Evolutionary conservation across 306 rosid genomes (phyloP).

Genomic region (Cicer bijugum): DNA sequence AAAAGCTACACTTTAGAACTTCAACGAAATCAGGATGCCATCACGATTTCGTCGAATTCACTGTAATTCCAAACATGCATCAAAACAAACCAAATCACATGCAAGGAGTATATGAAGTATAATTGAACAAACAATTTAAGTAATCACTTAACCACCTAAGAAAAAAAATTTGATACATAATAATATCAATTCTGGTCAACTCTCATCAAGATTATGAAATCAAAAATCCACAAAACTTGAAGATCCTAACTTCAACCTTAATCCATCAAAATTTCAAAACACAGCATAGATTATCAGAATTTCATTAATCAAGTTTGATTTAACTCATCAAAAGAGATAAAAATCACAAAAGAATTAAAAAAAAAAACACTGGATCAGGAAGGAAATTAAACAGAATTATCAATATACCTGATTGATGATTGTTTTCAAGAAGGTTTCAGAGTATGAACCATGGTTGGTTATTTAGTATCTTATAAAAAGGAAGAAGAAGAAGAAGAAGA

Average conservation of each 20-base stretch:
- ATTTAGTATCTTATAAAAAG: background rate
- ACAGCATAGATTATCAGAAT: slow-evolving; percentile 34
- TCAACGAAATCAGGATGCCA: no score
- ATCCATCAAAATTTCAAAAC: slow-evolving; percentile 31
- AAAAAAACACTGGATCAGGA: slow-evolving; percentile 20
- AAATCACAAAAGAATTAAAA: slow-evolving; percentile 9
- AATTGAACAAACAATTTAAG: slow-evolving; percentile 22
- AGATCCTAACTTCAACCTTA: slow-evolving; percentile 20
- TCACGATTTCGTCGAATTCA: no score
- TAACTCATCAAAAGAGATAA: background rate
- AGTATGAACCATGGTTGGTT: slow-evolving; percentile 44
- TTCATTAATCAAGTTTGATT: slow-evolving; percentile 25
- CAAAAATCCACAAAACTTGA: slow-evolving; percentile 31
- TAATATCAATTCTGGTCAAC: slow-evolving; percentile 38
- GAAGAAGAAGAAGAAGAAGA: background rate
- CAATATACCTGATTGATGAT: slow-evolving; percentile 40
- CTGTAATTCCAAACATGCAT: no score
- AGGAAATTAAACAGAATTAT: slow-evolving; percentile 13
- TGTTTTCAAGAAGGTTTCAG: slow-evolving; percentile 43
- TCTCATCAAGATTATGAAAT: slow-evolving; percentile 27
- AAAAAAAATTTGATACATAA: background rate
- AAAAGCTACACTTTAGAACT: no score
- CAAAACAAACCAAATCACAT: slow-evolving; percentile 23
- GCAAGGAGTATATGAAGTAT: slow-evolving; percentile 24
- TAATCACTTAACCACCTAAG: background rate